phyloP scores from a whole-genome alignment of 23 red algal species.

The Porphyridium purpureum region DNA sequence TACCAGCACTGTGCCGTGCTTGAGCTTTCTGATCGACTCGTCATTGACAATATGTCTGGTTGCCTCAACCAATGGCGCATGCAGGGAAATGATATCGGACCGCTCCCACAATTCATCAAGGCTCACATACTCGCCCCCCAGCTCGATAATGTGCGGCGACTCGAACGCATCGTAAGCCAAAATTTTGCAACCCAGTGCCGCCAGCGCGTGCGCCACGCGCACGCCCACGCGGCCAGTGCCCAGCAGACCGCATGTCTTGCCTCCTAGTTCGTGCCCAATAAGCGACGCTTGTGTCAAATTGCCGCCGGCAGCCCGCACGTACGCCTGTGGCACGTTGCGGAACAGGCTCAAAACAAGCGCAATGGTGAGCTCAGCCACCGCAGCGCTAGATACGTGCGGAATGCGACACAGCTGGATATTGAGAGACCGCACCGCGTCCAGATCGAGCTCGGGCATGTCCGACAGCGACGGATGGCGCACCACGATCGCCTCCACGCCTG shows the following conservation, averaged over 20 bases:
- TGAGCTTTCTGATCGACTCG: background rate
- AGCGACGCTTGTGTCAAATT: slow-evolving; percentile 1
- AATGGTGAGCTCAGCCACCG: slow-evolving; percentile 7
- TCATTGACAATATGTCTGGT: background rate
- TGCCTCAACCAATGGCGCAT: slow-evolving; percentile 5
- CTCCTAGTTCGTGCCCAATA: slow-evolving; percentile 6
- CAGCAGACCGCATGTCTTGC: slow-evolving; percentile 2
- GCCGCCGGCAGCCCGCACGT: slow-evolving; percentile 1
- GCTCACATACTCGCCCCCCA: slow-evolving; percentile 1
- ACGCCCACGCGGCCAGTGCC: slow-evolving; percentile 1
- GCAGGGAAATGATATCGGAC: slow-evolving; percentile 6
- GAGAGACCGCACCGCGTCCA: background rate
- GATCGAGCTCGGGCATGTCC: slow-evolving; percentile 1
- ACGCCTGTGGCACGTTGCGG: slow-evolving; percentile 1
- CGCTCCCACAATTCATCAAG: background rate
- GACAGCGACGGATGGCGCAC: slow-evolving; percentile 7
- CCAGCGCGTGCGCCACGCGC: background rate
- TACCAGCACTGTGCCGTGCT: slow-evolving; percentile 2
- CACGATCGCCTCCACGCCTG: background rate
- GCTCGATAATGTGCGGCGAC: background rate
- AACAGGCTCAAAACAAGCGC: slow-evolving; percentile 3
- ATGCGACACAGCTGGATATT: background rate
- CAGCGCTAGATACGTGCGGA: slow-evolving; percentile 1
- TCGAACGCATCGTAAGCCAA: background rate
- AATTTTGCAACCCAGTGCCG: slow-evolving; percentile 2